Evolutionary conservation across 2,329 filamentous ascomycete species (phyloP).

Genomic region (Chaetomiaceae sp.): DNA sequence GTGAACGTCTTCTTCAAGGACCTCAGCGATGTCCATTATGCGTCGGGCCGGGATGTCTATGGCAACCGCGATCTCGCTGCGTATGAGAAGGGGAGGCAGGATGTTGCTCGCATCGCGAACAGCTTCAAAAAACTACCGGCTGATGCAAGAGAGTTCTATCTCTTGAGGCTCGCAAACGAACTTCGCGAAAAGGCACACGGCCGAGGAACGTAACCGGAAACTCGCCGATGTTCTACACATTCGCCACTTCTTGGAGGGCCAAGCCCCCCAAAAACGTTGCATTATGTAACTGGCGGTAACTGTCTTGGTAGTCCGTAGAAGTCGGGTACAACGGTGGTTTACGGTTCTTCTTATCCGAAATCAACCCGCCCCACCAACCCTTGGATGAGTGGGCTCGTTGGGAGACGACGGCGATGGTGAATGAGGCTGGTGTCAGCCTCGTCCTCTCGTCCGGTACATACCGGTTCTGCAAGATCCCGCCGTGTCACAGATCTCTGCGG

Average conservation of each 20-base stretch:
- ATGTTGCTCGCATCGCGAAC: slow-evolving; percentile 62
- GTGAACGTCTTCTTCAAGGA: slow-evolving; percentile 89
- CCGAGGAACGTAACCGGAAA: background rate
- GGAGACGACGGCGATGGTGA: background rate
- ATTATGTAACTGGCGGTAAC: slow-evolving; percentile 1
- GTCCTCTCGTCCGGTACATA: background rate
- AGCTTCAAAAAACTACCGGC: slow-evolving; percentile 61
- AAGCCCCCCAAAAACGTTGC: background rate
- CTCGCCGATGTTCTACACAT: background rate
- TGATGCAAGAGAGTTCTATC: slow-evolving; percentile 69
- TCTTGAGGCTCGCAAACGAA: slow-evolving; percentile 67
- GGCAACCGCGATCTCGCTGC: slow-evolving; percentile 80
- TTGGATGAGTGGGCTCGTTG: background rate
- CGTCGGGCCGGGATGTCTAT: slow-evolving; percentile 76
- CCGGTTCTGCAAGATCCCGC: background rate
- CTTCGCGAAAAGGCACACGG: slow-evolving; percentile 36
- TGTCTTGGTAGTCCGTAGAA: too few species aligned
- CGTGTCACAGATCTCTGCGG: slow-evolving; percentile 2
- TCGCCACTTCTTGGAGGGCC: background rate
- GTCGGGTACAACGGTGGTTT: too few species aligned
- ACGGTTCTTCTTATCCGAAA: background rate
- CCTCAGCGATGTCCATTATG: slow-evolving; percentile 59
- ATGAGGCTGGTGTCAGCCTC: too few species aligned
- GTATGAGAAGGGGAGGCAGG: slow-evolving; percentile 75
- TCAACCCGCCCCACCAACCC: too few species aligned